Conservation (phyloP, 371 early-diverging fungal species). For the Apophysomyces trapeziformis region DNA sequence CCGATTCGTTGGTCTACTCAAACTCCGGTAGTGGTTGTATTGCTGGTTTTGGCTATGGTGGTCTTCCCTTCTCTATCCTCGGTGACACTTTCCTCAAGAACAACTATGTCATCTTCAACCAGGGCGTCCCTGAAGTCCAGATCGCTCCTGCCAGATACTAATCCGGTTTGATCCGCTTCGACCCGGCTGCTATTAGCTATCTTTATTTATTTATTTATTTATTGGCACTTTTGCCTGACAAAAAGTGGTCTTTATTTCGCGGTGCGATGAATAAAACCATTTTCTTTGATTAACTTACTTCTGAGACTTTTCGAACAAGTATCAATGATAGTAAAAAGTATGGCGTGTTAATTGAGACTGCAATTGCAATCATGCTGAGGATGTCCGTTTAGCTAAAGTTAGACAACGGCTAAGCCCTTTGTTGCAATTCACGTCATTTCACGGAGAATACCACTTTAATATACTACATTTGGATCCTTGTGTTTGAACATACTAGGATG, state of each 20-base stretch:
- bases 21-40: constrained; percentile 20
- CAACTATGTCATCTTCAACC: constrained; percentile 42
- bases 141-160: constrained; percentile 28
- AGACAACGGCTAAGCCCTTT: too few relatives aligned
- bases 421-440: too few relatives aligned
- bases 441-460: too few relatives aligned
- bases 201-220: background rate
- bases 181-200: background rate
- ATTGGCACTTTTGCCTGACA: background rate
- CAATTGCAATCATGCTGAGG: too few relatives aligned
- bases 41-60: constrained; percentile 33
- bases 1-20: constrained; percentile 27
- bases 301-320: background rate
- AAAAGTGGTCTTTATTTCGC: background rate
- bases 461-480: too few relatives aligned
- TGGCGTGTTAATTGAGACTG: too few relatives aligned
- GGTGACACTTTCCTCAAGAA: constrained; percentile 55
- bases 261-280: background rate
- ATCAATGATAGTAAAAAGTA: too few relatives aligned
- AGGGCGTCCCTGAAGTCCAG: constrained; percentile 26
- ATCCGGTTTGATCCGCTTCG: background rate
- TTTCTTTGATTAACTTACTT: background rate
- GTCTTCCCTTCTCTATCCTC: constrained; percentile 35
- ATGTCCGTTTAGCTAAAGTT: too few relatives aligned
- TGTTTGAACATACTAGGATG: too few relatives aligned